These are phyloP conservation scores for Furcasterigmium sp. DNA, from an alignment of 2,329 filamentous ascomycete species.

Conservation along the genomic window DNA sequence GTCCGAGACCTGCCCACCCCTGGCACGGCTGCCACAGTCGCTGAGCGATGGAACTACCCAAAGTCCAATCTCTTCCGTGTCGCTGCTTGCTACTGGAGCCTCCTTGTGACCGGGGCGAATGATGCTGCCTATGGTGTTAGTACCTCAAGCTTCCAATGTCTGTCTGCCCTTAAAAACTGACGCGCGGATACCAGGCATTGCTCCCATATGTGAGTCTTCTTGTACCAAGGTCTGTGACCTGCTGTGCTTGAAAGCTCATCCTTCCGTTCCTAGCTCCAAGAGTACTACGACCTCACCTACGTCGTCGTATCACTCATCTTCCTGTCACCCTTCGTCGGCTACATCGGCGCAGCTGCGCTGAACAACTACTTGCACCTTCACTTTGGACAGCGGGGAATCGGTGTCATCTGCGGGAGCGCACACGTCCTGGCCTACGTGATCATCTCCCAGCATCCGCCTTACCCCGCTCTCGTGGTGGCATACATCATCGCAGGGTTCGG, in stretches of 20 bases:
- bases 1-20: neutral
- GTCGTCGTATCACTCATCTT: conserved; percentile 62
- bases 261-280: conserved; percentile 52
- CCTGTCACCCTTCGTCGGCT: conserved; percentile 61
- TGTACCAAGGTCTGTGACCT: neutral
- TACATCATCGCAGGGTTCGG: conserved; percentile 65
- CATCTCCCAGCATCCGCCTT: conserved; percentile 63
- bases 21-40: neutral
- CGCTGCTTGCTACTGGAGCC: conserved; percentile 53
- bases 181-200: conserved; percentile 31
- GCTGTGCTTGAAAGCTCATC: too few relatives aligned
- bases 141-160: conserved; percentile 7
- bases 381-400: conserved; percentile 67
- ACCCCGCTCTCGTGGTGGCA: conserved; percentile 58
- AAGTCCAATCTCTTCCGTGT: conserved; percentile 53
- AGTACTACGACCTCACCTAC: conserved; percentile 57
- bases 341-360: conserved; percentile 54
- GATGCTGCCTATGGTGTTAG: conserved; percentile 60
- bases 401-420: conserved; percentile 56
- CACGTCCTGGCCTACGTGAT: conserved; percentile 62
- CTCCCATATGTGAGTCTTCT: conserved; percentile 41
- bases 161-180: neutral
- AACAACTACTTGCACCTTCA: conserved; percentile 62
- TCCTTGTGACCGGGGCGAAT: conserved; percentile 63
- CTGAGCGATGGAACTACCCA: conserved; percentile 61